Evolutionary conservation across 1,139 yeast genomes (phyloP), one percentile per base, ranked within the genome.

Genomic region (Kodamaea derodonti): DNA sequence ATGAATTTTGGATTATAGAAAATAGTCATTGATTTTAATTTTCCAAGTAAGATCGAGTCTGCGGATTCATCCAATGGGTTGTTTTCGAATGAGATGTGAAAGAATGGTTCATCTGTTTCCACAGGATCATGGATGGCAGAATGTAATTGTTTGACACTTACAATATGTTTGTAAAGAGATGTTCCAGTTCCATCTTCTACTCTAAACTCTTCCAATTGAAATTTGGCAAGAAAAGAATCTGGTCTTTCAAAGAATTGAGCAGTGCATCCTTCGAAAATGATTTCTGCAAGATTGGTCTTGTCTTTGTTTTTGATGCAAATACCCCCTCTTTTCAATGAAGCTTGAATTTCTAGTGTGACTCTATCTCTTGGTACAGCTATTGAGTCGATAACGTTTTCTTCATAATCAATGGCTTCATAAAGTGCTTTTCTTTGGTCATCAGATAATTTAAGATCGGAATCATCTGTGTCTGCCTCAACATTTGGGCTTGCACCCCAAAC

Each of bases 321-420:
- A 1, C 95, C 88, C 17, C 97, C 98, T 36, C 76, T 78, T 30
- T 79, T 72, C 45, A 92, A 72, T 8, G 81, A 66, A 15, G 95
- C 80, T 20, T 76, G 71, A 3, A 90, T 55, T 42, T 84, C 84
- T 41, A 84, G 49, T 16, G 75, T 77, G 3, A 84, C 77, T 27
- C 88, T 69, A 41, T 88, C 94, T 34, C 78, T 72, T 0, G 97
- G 95, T 2, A 84, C 52, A 43, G 83, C 84, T 10, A 82, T 64
- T 1, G 80, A 61, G 12, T 75, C 75, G 0, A 68, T 45, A 0
- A 76, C 50, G 0, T 74, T 72, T 42, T 88, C 96, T 48, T 88
- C 86, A 62, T 84, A 90, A 42, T 90, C 99, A 44, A 94, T 92
- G 0, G 97, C 95, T 42, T 87, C 95, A 52, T 87, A 90, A 12